These are phyloP conservation scores for Raffaelea albimanens DNA, from an alignment of 2,329 filamentous ascomycete genomes.

Conservation along the genomic window DNA sequence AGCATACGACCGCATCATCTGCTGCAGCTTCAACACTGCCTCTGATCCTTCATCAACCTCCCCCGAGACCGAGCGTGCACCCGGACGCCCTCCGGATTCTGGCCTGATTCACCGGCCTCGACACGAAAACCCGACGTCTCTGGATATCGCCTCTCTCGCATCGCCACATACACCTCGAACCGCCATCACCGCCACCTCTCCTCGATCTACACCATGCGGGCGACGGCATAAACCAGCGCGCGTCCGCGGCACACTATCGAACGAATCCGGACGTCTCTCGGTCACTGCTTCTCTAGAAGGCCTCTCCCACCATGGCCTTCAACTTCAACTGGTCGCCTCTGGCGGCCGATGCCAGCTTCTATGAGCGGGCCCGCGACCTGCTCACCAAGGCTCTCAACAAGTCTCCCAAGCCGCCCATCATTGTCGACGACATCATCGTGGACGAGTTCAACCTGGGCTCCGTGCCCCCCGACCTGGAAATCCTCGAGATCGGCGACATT, in stretches of 20 bases:
- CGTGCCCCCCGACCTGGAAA: conserved; percentile 89
- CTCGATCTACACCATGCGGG: too few relatives aligned
- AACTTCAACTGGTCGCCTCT: conserved; percentile 99
- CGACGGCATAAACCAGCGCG: too few relatives aligned
- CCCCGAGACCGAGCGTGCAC: too few relatives aligned
- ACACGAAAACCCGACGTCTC: too few relatives aligned
- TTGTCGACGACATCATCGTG: conserved; percentile 98
- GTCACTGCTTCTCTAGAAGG: too few relatives aligned
- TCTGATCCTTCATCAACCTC: neutral
- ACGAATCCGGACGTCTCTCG: too few relatives aligned
- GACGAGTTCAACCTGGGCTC: conserved; percentile 95
- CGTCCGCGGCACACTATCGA: too few relatives aligned
- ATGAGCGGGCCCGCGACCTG: conserved; percentile 83
- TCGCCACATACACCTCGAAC: too few relatives aligned
- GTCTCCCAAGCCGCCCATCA: conserved; percentile 94
- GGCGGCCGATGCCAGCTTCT: conserved; percentile 87
- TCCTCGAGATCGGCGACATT: conserved; percentile 93
- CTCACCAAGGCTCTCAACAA: conserved; percentile 95
- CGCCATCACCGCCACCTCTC: too few relatives aligned
- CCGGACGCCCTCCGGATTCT: neutral
- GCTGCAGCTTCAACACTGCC: conserved; percentile 1
- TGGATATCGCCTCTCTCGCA: too few relatives aligned
- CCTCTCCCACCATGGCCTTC: conserved; percentile 76
- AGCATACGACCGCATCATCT: too few relatives aligned
- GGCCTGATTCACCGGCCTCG: neutral